These are phyloP conservation scores for Linum usitatissimum DNA, from an alignment of 345 rosid genomes.

Conservation along the genomic window DNA sequence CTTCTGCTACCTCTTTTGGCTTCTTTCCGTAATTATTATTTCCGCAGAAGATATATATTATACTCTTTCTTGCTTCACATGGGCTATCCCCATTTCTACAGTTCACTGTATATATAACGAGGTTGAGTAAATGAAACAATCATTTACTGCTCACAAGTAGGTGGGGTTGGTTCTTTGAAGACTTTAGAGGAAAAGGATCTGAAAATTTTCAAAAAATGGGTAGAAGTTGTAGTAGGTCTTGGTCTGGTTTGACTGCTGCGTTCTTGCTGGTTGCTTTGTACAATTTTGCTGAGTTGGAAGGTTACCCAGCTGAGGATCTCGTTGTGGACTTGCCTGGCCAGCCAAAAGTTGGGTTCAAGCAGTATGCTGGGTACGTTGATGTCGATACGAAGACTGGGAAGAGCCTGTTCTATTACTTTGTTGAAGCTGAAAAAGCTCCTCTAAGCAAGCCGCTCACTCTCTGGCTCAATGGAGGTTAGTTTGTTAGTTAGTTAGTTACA, in stretches of 20 bases:
- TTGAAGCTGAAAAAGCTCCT: slow-evolving; percentile 62
- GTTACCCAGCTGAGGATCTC: slow-evolving; percentile 62
- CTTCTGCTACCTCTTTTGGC: neutral
- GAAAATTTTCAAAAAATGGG: slow-evolving; percentile 5
- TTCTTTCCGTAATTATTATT: neutral
- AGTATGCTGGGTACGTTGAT: slow-evolving; percentile 75
- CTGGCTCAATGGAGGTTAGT: slow-evolving; percentile 90
- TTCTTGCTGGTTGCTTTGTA: slow-evolving; percentile 10
- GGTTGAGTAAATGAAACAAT: neutral
- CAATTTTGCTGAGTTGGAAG: slow-evolving; percentile 27
- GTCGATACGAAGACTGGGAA: slow-evolving; percentile 62
- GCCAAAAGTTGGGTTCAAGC: slow-evolving; percentile 60
- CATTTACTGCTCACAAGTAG: slow-evolving; percentile 8
- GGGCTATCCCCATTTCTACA: neutral
- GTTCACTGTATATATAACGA: neutral
- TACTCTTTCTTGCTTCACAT: neutral
- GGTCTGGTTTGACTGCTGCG: slow-evolving; percentile 10
- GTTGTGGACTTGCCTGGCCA: slow-evolving; percentile 72
- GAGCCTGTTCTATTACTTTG: slow-evolving; percentile 88
- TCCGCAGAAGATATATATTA: neutral
- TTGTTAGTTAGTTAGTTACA: neutral
- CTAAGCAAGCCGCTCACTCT: slow-evolving; percentile 60
- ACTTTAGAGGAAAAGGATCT: neutral
- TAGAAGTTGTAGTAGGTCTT: slow-evolving; percentile 27
- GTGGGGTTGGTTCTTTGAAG: slow-evolving; percentile 4